Evolutionary conservation across 106 monocot genomes (phyloP).

Genomic region (Acorus gramineus): DNA sequence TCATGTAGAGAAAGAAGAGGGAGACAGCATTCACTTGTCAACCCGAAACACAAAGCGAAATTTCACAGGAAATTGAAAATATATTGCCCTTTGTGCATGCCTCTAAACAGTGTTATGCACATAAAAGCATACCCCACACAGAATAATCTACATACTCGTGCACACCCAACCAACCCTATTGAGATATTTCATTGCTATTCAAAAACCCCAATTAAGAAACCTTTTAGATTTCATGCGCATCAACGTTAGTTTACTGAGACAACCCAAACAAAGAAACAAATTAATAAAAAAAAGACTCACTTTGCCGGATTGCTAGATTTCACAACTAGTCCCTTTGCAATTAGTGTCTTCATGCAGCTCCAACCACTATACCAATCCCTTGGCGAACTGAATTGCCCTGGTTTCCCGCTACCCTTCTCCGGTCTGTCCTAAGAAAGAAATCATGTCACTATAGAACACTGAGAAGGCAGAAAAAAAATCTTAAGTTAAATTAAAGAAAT

Average conservation of each 20-base stretch:
- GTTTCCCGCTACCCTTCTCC: conserved; percentile 67
- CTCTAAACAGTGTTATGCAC: too few species aligned
- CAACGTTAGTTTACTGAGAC: background rate
- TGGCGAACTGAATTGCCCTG: conserved; percentile 50
- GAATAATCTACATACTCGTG: too few species aligned
- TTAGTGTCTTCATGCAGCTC: conserved; percentile 89
- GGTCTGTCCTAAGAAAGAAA: conserved; percentile 25
- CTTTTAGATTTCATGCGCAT: too few species aligned
- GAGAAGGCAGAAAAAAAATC: background rate
- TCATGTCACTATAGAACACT: background rate
- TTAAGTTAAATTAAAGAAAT: conserved; percentile 1
- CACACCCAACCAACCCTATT: too few species aligned
- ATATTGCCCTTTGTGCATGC: too few species aligned
- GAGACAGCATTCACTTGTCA: too few species aligned
- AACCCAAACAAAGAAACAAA: background rate
- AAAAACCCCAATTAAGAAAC: too few species aligned
- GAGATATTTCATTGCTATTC: too few species aligned
- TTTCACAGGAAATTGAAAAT: too few species aligned
- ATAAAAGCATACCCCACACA: too few species aligned
- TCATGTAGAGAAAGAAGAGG: too few species aligned
- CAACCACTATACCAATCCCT: conserved; percentile 92
- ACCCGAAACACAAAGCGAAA: too few species aligned
- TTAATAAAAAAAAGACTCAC: conserved; percentile 23
- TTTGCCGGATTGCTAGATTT: conserved; percentile 86
- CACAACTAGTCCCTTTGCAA: conserved; percentile 74